phyloP scores from a whole-genome alignment of 352 stramenopile genomes.

The Sclerospora graminicola region DNA sequence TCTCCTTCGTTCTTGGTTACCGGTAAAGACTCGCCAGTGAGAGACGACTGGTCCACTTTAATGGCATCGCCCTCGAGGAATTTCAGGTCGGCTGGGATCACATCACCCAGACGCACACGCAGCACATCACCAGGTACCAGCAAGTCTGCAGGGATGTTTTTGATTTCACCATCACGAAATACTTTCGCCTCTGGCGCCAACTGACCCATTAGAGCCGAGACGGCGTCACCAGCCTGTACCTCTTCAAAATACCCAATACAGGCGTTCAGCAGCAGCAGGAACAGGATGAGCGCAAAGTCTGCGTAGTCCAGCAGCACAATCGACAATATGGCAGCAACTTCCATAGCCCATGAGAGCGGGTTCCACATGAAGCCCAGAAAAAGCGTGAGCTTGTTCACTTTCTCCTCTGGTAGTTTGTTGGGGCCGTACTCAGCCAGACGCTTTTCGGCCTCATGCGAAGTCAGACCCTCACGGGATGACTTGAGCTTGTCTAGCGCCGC shows the following conservation, averaged over 20 bases:
- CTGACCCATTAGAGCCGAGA: slow-evolving; percentile 83
- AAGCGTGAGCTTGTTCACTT: slow-evolving; percentile 68
- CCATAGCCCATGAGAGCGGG: slow-evolving; percentile 77
- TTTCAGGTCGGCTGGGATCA: slow-evolving; percentile 88
- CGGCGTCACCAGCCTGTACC: slow-evolving; percentile 80
- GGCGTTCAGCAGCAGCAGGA: slow-evolving; percentile 61
- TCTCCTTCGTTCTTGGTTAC: slow-evolving; percentile 80
- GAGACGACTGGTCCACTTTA: slow-evolving; percentile 86
- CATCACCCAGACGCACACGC: slow-evolving; percentile 78
- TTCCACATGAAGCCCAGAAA: slow-evolving; percentile 81
- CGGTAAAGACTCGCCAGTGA: slow-evolving; percentile 91
- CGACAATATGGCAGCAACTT: slow-evolving; percentile 55
- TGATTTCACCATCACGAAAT: slow-evolving; percentile 71
- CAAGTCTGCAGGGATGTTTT: slow-evolving; percentile 52
- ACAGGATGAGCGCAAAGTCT: slow-evolving; percentile 63
- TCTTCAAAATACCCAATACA: slow-evolving; percentile 75
- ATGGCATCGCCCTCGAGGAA: slow-evolving; percentile 72
- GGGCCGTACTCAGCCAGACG: slow-evolving; percentile 65
- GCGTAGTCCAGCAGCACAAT: slow-evolving; percentile 73
- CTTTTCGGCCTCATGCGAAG: slow-evolving; percentile 63
- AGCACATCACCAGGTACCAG: slow-evolving; percentile 70
- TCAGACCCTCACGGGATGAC: slow-evolving; percentile 55
- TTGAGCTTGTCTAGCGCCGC: slow-evolving; percentile 78
- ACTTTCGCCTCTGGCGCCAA: slow-evolving; percentile 79
- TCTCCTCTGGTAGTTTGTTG: slow-evolving; percentile 74